Conservation (phyloP, 192 early-diverging fungal genomes). For the Backusella luteola region DNA sequence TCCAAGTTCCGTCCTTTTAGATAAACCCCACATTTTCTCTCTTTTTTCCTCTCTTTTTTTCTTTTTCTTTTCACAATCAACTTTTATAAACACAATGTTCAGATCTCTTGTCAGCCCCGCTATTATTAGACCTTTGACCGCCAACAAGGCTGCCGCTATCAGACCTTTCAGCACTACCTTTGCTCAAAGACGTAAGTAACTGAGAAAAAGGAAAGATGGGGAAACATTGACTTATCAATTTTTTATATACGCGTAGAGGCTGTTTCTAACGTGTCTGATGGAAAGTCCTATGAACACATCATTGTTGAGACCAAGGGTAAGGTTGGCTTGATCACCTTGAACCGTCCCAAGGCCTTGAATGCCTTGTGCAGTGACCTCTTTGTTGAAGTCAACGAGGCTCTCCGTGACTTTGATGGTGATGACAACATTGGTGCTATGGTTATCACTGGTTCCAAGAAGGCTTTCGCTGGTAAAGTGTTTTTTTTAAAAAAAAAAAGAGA, state of each 20-base stretch:
- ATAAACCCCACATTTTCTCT: constrained; percentile 5
- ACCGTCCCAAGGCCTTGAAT: constrained; percentile 97
- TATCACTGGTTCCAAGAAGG: constrained; percentile 92
- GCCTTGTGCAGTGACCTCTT: constrained; percentile 93
- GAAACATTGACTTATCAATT: neutral
- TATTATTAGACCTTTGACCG: constrained; percentile 31
- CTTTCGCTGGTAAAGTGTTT: constrained; percentile 86
- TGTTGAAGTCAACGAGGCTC: constrained; percentile 86
- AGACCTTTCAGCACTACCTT: constrained; percentile 31
- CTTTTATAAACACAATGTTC: constrained; percentile 20
- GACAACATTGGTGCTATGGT: constrained; percentile 84
- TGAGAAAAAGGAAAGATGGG: neutral
- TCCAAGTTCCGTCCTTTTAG: constrained; percentile 6
- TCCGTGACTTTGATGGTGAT: constrained; percentile 77
- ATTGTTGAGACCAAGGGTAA: constrained; percentile 70
- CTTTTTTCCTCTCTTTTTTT: neutral
- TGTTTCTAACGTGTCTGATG: neutral
- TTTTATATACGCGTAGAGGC: constrained; percentile 11
- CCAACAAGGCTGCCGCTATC: constrained; percentile 9
- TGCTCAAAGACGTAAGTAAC: constrained; percentile 25
- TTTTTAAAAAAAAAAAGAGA: neutral
- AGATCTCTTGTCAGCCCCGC: constrained; percentile 21
- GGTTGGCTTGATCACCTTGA: constrained; percentile 87
- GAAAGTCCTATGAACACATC: constrained; percentile 42
- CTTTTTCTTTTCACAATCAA: neutral